Percentiles rank a stretch among this genome's conserved stretches.
These are phyloP conservation scores for Trifolium repens DNA, from an alignment of 306 rosid genomes.

Conservation along the genomic window DNA sequence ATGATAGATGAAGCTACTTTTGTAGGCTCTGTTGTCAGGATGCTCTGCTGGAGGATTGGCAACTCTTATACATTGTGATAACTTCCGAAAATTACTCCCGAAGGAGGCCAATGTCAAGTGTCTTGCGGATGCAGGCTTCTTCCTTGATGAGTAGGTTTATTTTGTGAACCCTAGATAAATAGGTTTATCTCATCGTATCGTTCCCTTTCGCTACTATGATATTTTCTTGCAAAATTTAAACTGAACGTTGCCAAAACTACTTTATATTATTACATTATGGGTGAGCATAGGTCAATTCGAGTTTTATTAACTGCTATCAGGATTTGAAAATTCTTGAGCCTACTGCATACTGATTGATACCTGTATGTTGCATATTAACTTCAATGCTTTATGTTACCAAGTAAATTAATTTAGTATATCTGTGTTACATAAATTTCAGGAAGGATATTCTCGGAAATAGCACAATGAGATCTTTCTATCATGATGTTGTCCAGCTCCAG, in stretches of 20 bases:
- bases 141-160: conserved; percentile 91
- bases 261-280: background rate
- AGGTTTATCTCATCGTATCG: conserved; percentile 51
- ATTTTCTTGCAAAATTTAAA: conserved; percentile 11
- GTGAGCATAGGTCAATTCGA: conserved; percentile 17
- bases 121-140: conserved; percentile 96
- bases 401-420: background rate
- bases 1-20: conserved; percentile 31
- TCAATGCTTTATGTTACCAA: background rate
- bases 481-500: conserved; percentile 80
- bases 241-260: conserved; percentile 21
- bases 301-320: conserved; percentile 23
- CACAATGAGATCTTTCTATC: conserved; percentile 80
- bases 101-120: conserved; percentile 73
- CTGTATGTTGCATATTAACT: conserved; percentile 18
- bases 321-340: conserved; percentile 25
- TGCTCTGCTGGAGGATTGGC: conserved; percentile 99
- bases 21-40: conserved; percentile 95
- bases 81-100: conserved; percentile 63
- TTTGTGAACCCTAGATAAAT: conserved; percentile 61
- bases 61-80: conserved; percentile 90
- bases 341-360: conserved; percentile 5
- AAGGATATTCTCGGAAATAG: conserved; percentile 67
- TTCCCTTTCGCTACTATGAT: conserved; percentile 32
- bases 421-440: conserved; percentile 61